These are phyloP conservation scores for Elongisporangium senticosum DNA, from an alignment of 352 stramenopile genomes.

Conservation along the genomic window DNA sequence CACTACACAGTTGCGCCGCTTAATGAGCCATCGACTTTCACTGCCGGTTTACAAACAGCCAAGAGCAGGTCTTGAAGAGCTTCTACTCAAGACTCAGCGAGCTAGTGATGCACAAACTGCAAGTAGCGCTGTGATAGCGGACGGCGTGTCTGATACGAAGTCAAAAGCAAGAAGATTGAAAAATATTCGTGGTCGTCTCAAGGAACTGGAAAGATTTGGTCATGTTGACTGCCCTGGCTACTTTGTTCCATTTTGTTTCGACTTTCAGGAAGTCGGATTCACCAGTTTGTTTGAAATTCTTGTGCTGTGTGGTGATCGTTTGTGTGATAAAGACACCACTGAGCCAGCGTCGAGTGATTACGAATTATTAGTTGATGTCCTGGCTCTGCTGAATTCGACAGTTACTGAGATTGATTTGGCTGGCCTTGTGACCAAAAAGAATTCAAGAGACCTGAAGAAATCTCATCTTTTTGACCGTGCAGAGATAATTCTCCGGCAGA, in stretches of 20 bases:
- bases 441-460: slow-evolving; percentile 11
- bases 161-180: slow-evolving; percentile 44
- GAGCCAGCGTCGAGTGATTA: slow-evolving; percentile 1
- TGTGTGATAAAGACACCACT: neutral
- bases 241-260: slow-evolving; percentile 54
- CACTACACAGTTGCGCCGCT: slow-evolving; percentile 22
- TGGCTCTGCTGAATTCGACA: slow-evolving; percentile 25
- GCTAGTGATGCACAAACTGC: neutral
- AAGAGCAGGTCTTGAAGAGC: slow-evolving; percentile 39
- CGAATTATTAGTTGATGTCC: slow-evolving; percentile 17
- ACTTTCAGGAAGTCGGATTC: slow-evolving; percentile 41
- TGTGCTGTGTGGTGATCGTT: neutral
- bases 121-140: neutral
- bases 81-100: slow-evolving; percentile 22
- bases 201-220: slow-evolving; percentile 27
- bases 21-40: slow-evolving; percentile 32
- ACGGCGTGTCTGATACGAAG: slow-evolving; percentile 18
- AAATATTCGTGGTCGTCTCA: slow-evolving; percentile 48
- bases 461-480: slow-evolving; percentile 18
- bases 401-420: slow-evolving; percentile 37
- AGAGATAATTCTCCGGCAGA: slow-evolving; percentile 15
- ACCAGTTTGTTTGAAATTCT: neutral
- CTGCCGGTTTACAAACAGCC: slow-evolving; percentile 41
- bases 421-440: slow-evolving; percentile 16
- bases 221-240: slow-evolving; percentile 40